Base-by-base conservation (phyloP, 2,329 filamentous ascomycete species). In the Stagonosporopsis rhizophila region DNA sequence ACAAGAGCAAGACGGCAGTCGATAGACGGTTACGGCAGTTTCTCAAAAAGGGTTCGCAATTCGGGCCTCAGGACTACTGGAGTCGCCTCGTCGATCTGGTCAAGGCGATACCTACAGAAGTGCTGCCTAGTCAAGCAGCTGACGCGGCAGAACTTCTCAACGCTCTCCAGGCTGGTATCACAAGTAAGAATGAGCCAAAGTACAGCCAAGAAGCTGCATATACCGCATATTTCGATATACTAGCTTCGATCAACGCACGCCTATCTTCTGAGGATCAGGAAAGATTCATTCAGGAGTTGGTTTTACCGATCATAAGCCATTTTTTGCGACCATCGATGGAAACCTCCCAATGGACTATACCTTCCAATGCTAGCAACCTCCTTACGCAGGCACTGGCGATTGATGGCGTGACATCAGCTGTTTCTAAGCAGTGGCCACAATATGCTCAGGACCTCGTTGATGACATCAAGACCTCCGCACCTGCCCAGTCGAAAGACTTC, bases 31-130 rank as follows among this genome's bases (percentile, higher is more conserved):
- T 99, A 4, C 83, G 85, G 45, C 80, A 86, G 8, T 95, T 96
- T 64, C 79, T 98, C 6, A 87, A 90, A 59, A 90, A 88, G 66
- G 94, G 95, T 2, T 96, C 94, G 0, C 91, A 97, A 68, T 85
- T 87, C n/a, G 89, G 89, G 3, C 80, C 86, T 0, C 77, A 82
- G 3, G 83, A 82, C 9, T 96, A 88, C 70, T 99, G 95, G 95
- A 76, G 81, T 23, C 85, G 84, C 15, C 73, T 96, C 28, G 80
- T 83, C 35, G 79, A 81, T 27, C 76, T 98, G 0, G 71, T 96
- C 45, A 72, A 76, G 22, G 72, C 72, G 6, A 65, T 90, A 12
- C 88, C 88, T 4, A 56, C 70, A 6, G 79, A 83, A 20, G 73
- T 87, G 1, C 71, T 94, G 80, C 89, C 44, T 49, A 73, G 41